Evolutionary conservation across 2,329 filamentous ascomycete species (phyloP), one percentile per base, ranked within the genome.

Genomic region (Xylaria sp.): DNA sequence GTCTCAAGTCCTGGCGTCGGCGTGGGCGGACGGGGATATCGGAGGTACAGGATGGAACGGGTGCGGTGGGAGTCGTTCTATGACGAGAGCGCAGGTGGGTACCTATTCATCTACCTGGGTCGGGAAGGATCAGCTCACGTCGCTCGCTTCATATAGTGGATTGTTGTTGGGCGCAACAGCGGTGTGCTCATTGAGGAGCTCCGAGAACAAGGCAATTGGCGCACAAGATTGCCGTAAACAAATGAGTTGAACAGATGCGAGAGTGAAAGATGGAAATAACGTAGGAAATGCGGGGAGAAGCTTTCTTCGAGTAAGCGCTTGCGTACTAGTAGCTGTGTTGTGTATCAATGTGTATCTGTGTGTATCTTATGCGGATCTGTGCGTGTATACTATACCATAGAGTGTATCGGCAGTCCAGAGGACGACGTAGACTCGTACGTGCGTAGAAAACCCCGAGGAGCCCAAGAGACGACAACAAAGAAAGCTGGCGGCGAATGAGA

Each of bases 1-100:
- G 24, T 32, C 53, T 55, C 47, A 53, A 56, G 50, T 19, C 57
- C 58, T 67, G 30, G 56, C 54, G 51, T 71, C 67, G 68, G 67
- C 61, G 67, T 62, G 39, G 71, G 62, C 58, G 60, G 65, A 71
- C 72, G 76, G 73, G 72, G 72, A 70, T 75, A 75, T 73, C 73
- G 75, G 76, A 66, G 56, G 65, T 70, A 66, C 71, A 67, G 67
- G 65, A 61, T 70, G 67, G 73, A 64, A 73, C 51, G 69, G 56
- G 67, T 19, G 55, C 48, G 24, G 58, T 59, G 21, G 47, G 6
- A 27, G 48, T 71, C 67, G 72, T 61, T 73, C 71, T 75, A 73
- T 71, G 73, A 67, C 73, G 68, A 71, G 64, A 51, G 68, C 69
- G 58, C 60, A 64, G 64, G 71, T 70, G 65, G 67, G 62, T 64